phyloP scores from a whole-genome alignment of 192 early-diverging fungal genomes.

The Coemansia sp. region DNA sequence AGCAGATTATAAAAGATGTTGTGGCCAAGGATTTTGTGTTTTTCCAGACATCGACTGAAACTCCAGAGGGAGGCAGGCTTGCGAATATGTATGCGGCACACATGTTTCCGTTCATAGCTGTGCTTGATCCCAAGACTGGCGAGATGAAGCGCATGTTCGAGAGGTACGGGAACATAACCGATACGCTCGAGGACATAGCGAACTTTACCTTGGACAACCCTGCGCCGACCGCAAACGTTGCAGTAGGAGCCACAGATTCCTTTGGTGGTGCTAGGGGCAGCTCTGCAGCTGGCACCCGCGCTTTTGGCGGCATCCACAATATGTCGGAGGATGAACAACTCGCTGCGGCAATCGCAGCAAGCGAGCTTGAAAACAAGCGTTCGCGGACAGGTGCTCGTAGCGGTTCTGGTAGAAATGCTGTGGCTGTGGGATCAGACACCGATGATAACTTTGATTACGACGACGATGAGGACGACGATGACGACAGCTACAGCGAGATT shows the following conservation, averaged over 20 bases:
- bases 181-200: conserved; percentile 72
- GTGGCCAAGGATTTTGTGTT: conserved; percentile 83
- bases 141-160: conserved; percentile 79
- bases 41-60: conserved; percentile 70
- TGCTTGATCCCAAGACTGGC: conserved; percentile 86
- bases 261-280: neutral
- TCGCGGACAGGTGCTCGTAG: neutral
- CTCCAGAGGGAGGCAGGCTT: conserved; percentile 70
- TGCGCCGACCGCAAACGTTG: neutral
- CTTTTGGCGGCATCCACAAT: conserved; percentile 56
- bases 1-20: conserved; percentile 70
- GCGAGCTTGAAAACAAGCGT: conserved; percentile 44
- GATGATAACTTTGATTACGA: conserved; percentile 28
- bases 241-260: neutral
- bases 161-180: conserved; percentile 55
- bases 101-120: conserved; percentile 79
- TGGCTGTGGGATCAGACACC: conserved; percentile 19
- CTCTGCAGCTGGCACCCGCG: conserved; percentile 6
- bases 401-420: neutral
- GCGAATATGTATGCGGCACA: conserved; percentile 70
- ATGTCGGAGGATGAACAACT: conserved; percentile 92
- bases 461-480: conserved; percentile 25
- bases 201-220: conserved; percentile 54
- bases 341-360: conserved; percentile 77
- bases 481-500: conserved; percentile 48